phyloP scores from a whole-genome alignment of 495 filamentous ascomycete genomes.

The Penicillium parvum region DNA sequence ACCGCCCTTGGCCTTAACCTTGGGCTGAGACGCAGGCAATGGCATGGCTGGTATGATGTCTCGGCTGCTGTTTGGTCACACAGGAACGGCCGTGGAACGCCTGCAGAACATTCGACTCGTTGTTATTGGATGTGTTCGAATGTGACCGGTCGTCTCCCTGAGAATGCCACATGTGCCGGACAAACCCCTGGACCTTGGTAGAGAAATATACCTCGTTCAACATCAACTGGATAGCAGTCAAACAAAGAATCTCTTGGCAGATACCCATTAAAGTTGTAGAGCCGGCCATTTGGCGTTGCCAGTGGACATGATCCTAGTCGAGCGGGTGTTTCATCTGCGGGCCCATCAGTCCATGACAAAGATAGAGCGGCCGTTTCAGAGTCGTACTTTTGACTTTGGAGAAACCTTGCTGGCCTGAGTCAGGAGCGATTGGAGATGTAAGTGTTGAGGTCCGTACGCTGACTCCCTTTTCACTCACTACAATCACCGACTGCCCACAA shows the following conservation, averaged over 20 bases:
- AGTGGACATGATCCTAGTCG: conserved; percentile 7
- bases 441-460: no score
- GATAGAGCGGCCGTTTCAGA: conserved; percentile 14
- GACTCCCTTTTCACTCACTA: no score
- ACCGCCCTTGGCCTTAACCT: conserved; percentile 14
- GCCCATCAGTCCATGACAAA: conserved; percentile 13
- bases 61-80: conserved; percentile 5
- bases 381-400: conserved; percentile 1
- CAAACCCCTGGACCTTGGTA: no score
- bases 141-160: background rate
- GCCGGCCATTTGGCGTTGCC: conserved; percentile 3
- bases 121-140: background rate
- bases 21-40: background rate
- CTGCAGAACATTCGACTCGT: conserved; percentile 18
- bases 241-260: conserved; percentile 3
- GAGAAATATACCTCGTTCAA: no score
- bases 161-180: background rate
- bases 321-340: conserved; percentile 14
- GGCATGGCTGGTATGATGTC: background rate
- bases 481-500: no score
- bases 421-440: background rate
- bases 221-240: no score
- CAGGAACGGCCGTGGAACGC: conserved; percentile 16
- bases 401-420: background rate
- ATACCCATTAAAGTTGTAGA: conserved; percentile 8